Base-by-base conservation (phyloP, 1,284 basidiomycete species). In the Tetrapyrgos nigripes region DNA sequence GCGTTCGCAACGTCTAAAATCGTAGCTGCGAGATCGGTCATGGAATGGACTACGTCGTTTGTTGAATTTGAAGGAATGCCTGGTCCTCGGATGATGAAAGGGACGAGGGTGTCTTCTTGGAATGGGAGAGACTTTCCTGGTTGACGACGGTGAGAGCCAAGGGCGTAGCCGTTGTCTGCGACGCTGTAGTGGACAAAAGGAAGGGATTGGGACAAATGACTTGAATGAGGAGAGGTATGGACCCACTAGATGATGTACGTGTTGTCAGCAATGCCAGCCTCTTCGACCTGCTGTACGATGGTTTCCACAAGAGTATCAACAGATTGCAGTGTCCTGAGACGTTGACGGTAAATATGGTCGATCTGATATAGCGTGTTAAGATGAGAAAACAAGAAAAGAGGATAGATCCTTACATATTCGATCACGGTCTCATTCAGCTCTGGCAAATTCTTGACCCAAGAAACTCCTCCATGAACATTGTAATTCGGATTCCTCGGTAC, bases 71-170 rank as follows among this genome's bases (percentile, higher is more conserved):
- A 19, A 24, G 47, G 21, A 27, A 55, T 49, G n/a, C 24, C 24
- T 8, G 53, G 53, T 24, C 53, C 53, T 19, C 53, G 53, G 29
- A 55, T 49, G n/a, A 48, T 23, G 47, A 55, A 45, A 2, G 53
- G 45, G 10, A 55, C 53, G 45, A 48, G 53, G 14, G 47, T 31
- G 29, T 55, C 53, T 55, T 55, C 53, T 49, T 55, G 44, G 45
- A 47, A 55, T 33, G 45, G 45, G 27, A 48, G 27, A 23, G 28
- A 19, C 28, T 55, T 55, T 23, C 53, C 46, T 3, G 45, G 45
- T 9, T 31, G 27, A 23, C 45, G 53, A 17, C 45, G 46, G 23
- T 55, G 53, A 24, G 45, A 49, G 23, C 53, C 53, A 21, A 55
- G 45, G 29, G 45, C 45, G 46, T 55, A 55, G 14, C 53, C 53